Percentiles rank a stretch among this genome's conserved stretches.
These are phyloP conservation scores for Porogramme epimiltina DNA, from an alignment of 1,284 basidiomycete species.

Conservation along the genomic window DNA sequence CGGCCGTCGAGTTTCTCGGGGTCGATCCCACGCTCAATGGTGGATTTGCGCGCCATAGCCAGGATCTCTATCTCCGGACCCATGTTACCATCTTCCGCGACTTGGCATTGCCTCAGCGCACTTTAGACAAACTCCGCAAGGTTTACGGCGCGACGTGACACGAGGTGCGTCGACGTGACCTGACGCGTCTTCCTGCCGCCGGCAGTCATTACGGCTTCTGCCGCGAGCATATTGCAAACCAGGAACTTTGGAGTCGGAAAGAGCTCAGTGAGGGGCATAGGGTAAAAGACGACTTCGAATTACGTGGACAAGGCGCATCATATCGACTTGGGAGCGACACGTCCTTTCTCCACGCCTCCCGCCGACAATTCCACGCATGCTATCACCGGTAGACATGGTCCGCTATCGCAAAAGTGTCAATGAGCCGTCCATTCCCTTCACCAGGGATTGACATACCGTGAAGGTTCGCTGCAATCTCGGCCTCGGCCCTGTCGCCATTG, in stretches of 20 bases:
- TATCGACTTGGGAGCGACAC: constrained; percentile 27
- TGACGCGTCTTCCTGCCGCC: constrained; percentile 12
- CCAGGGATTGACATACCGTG: constrained; percentile 55
- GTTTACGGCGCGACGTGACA: constrained; percentile 8
- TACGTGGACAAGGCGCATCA: constrained; percentile 20
- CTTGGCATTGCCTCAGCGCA: constrained; percentile 9
- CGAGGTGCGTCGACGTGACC: constrained; percentile 10
- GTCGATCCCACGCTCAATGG: constrained; percentile 19
- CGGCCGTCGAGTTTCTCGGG: constrained; percentile 21
- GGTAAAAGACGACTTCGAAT: constrained; percentile 13
- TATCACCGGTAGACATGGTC: constrained; percentile 66
- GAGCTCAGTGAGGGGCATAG: neutral
- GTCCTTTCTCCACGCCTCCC: constrained; percentile 16
- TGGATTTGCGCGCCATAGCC: constrained; percentile 20
- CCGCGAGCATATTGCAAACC: constrained; percentile 19
- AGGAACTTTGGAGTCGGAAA: constrained; percentile 8
- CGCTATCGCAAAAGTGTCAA: constrained; percentile 36
- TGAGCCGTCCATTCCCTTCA: constrained; percentile 21
- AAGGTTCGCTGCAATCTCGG: constrained; percentile 95
- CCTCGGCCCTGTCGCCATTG: constrained; percentile 95
- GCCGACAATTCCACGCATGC: constrained; percentile 12
- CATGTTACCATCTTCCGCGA: constrained; percentile 21
- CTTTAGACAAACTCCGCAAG: constrained; percentile 11
- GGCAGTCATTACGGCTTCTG: constrained; percentile 14
- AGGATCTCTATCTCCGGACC: constrained; percentile 7